Percentiles rank a stretch among this genome's conserved stretches.
phyloP scores from a whole-genome alignment of 2,329 filamentous ascomycete species.

The Cladosporium sphaerospermum region DNA sequence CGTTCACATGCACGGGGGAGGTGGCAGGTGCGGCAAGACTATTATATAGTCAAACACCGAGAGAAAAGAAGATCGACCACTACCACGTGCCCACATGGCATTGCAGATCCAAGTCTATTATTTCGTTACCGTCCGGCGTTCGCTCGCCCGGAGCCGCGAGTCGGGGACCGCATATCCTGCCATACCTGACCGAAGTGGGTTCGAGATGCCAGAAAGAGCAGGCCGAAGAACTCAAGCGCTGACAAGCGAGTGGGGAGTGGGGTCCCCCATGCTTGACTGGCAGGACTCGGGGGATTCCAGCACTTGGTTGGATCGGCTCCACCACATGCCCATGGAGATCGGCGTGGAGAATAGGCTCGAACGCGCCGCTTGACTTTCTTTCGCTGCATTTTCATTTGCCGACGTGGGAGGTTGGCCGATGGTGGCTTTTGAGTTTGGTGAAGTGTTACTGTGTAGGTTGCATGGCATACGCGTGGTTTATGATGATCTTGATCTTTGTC shows the following conservation, averaged over 20 bases:
- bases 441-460: too few species aligned
- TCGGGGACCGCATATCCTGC: too few species aligned
- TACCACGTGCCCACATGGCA: background rate
- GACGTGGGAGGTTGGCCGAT: too few species aligned
- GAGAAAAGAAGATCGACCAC: background rate
- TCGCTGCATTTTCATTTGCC: too few species aligned
- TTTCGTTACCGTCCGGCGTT: background rate
- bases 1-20: too few species aligned
- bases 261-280: too few species aligned
- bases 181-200: background rate
- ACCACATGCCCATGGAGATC: background rate
- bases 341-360: background rate
- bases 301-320: background rate
- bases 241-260: conserved; percentile 2
- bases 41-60: background rate
- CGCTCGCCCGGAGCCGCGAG: background rate
- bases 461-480: too few species aligned
- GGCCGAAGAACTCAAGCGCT: conserved; percentile 2
- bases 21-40: too few species aligned
- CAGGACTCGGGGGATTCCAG: background rate
- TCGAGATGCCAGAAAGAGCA: conserved; percentile 8
- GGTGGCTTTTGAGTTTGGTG: too few species aligned
- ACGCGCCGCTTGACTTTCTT: too few species aligned
- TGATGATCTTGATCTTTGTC: too few species aligned
- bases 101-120: background rate